Evolutionary conservation across 352 stramenopile genomes (phyloP), one percentile per base, ranked within the genome.

Genomic region (Globisporangium solare): DNA sequence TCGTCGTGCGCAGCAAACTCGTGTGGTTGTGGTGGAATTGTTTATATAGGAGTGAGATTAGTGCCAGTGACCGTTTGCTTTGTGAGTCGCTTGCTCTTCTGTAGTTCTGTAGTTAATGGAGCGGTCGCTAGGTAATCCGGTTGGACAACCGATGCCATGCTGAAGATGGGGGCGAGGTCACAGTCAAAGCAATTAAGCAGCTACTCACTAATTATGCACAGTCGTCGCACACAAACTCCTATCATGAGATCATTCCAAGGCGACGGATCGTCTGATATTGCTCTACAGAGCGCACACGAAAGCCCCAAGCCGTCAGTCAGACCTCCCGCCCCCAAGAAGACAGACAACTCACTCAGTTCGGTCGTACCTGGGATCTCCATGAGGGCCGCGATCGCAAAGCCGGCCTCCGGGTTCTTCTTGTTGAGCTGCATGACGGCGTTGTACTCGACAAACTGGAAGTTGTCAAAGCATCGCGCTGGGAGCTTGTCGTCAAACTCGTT

Each of bases 401-500:
- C 81, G 0, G 73, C 73, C 40, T 89, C 76, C 0, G 76, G 79
- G 60, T 86, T 83, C 59, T 77, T 81, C 58, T 66, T 74, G 52
- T 86, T 84, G 11, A 77, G 69, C 57, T 76, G 70, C 67, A 88
- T 77, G n/a, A 89, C 71, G 2, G 64, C 64, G 51, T 76, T 72
- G 67, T 89, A 92, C 37, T 82, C 74, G 20, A 92, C 81, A 45
- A 92, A 92, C 64, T 93, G 79, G 64, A 92, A 92, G 58, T 93
- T 93, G 72, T 92, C 81, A 51, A 90, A 92, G 45, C 79, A 68
- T 2, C 79, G 75, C 37, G 71, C 31, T 5, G 81, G 76, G 14
- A 93, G 58, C 27, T 77, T 60, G 56, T 93, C 75, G 54, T 93
- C 83, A 58, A 92, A 87, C 53, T 83, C 68, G 21, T 77, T 57